These are phyloP conservation scores for Saururus chinensis DNA, from an alignment of 164 flowering plant genomes.

Conservation along the genomic window DNA sequence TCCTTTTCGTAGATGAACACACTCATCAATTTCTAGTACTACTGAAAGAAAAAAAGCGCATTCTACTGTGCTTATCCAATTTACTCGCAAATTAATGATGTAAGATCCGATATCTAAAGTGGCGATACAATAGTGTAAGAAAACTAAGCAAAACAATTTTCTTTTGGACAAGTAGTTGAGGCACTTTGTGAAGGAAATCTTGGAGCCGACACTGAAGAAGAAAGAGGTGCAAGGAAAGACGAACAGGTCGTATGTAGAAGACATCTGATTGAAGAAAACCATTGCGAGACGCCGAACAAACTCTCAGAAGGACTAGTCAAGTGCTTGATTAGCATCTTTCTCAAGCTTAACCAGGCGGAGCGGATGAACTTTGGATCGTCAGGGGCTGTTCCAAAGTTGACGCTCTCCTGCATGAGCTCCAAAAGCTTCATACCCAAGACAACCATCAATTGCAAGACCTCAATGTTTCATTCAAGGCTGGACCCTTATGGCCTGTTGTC, in stretches of 20 bases:
- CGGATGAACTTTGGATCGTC: slow-evolving; percentile 28
- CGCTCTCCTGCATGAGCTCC: slow-evolving; percentile 54
- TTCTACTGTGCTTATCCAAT: no score
- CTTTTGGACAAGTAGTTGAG: neutral
- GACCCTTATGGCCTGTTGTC: slow-evolving; percentile 51
- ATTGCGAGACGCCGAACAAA: slow-evolving; percentile 38
- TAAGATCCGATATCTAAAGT: no score
- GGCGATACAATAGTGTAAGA: no score
- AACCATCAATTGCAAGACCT: slow-evolving; percentile 36
- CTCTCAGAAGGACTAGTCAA: slow-evolving; percentile 66
- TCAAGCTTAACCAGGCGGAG: slow-evolving; percentile 36
- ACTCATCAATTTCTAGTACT: no score
- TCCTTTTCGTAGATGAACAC: no score
- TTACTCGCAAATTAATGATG: no score
- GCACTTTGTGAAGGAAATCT: neutral
- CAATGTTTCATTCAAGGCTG: slow-evolving; percentile 20
- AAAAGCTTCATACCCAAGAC: slow-evolving; percentile 40
- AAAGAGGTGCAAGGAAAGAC: slow-evolving; percentile 16
- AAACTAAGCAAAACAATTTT: neutral
- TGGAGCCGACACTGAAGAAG: slow-evolving; percentile 13
- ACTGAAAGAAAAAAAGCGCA: no score
- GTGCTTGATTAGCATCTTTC: slow-evolving; percentile 61
- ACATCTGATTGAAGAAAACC: slow-evolving; percentile 11
- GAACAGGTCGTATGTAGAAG: neutral
- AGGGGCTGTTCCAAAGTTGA: slow-evolving; percentile 30